Evolutionary conservation across 495 filamentous ascomycete genomes (phyloP).

Genomic region (Daldinia vernicosa): DNA sequence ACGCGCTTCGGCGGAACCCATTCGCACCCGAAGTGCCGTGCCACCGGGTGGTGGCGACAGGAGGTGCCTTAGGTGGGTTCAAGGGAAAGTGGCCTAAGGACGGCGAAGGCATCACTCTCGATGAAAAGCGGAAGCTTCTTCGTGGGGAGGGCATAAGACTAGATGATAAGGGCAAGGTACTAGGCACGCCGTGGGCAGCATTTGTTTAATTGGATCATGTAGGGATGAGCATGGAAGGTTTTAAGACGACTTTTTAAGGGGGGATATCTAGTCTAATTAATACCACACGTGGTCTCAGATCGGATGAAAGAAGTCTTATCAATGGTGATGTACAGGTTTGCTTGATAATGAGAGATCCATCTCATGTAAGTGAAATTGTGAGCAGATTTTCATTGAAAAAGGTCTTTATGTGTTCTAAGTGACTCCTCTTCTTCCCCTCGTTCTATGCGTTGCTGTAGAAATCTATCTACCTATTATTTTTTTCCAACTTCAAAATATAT

Average conservation of each 20-base stretch:
- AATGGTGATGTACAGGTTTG: background rate
- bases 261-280: too few relatives aligned
- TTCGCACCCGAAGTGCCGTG: constrained; percentile 71
- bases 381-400: background rate
- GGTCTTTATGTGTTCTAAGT: background rate
- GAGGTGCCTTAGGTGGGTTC: constrained; percentile 60
- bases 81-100: constrained; percentile 55
- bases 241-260: background rate
- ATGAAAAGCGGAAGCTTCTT: constrained; percentile 54
- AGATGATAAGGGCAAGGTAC: constrained; percentile 49
- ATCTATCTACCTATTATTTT: too few relatives aligned
- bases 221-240: too few relatives aligned
- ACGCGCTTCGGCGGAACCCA: constrained; percentile 75
- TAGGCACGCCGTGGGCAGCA: constrained; percentile 56
- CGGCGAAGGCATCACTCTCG: constrained; percentile 53
- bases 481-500: too few relatives aligned
- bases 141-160: constrained; percentile 54
- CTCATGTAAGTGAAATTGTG: background rate
- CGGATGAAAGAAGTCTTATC: background rate
- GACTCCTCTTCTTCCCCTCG: background rate
- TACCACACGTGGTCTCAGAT: background rate
- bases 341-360: background rate
- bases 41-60: constrained; percentile 60
- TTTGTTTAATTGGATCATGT: constrained; percentile 37
- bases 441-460: background rate